Evolutionary conservation across 768 basidiomycete genomes (phyloP), one percentile per base, ranked within the genome.

Genomic region (Lactarius pseudohatsudake): DNA sequence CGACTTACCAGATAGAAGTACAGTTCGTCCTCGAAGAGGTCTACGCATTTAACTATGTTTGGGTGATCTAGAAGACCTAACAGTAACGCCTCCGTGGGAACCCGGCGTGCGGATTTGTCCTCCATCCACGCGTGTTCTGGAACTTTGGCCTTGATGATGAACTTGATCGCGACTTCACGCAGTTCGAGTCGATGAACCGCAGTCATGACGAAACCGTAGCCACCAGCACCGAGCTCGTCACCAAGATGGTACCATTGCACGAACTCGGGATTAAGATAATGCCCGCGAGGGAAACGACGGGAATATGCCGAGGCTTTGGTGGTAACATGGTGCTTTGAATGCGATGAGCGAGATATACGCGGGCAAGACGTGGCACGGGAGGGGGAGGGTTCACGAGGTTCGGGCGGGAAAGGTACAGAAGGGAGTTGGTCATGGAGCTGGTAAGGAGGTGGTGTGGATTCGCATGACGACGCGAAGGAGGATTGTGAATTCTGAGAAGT

Each of bases 191-290:
- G 85, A 73, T 92, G 85, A 41, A 81, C 77, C 11, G 93, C 94
- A 3, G 90, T 90, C 84, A 96, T 91, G 32, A 98, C 96, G 75
- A 98, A 97, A 2, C 95, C 95, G 74, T 95, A 98, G 20, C 95
- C 95, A 54, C 96, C 96, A 11, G 88, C 87, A 50, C 96, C 96
- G 30, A 98, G 82, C 74, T 92, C 89, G 70, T 90, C 91, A 43
- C 83, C 84, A 28, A 91, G 84, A 43, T 79, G 74, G 72, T 91
- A 93, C 57, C 73, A 73, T 50, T 77, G 78, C 57, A 84, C 84
- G 71, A 94, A 94, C 54, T 80, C 78, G 7, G 81, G 73, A 71
- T 87, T 80, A 57, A 94, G 82, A 41, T 73, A 72, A 75, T 94
- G 90, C 1, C 81, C 83, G 4, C 74, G 71, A 1, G 87, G 86